Percentiles rank a stretch among this genome's conserved stretches.
phyloP scores from a whole-genome alignment of 164 flowering plant species.

The Taxillus chinensis region DNA sequence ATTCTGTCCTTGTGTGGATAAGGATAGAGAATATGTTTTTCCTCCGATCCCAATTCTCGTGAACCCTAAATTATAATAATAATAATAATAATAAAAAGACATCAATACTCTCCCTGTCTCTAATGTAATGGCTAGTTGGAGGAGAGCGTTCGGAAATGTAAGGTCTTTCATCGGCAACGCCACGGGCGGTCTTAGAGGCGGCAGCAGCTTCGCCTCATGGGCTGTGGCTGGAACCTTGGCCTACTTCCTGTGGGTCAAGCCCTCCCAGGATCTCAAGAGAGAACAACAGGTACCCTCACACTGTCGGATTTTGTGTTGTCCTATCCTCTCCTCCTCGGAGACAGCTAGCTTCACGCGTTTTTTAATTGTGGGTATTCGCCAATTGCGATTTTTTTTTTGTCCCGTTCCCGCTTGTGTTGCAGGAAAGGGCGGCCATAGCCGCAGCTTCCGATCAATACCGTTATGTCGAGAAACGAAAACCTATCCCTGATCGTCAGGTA shows the following conservation, averaged over 20 bases:
- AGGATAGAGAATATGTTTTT: no score
- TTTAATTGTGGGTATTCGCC: background rate
- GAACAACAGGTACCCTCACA: constrained; percentile 48
- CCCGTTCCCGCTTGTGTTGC: background rate
- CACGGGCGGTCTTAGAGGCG: constrained; percentile 77
- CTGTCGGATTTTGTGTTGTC: background rate
- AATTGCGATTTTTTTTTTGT: no score
- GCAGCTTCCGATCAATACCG: constrained; percentile 61
- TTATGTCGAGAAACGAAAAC: constrained; percentile 64
- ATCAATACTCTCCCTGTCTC: no score
- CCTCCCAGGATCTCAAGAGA: constrained; percentile 69
- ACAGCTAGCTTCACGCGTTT: background rate
- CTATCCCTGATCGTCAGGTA: constrained; percentile 84
- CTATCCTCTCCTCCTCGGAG: background rate
- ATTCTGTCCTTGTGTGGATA: no score
- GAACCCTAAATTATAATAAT: no score
- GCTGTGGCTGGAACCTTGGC: constrained; percentile 84
- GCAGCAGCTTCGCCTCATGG: constrained; percentile 82
- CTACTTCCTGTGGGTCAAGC: constrained; percentile 89
- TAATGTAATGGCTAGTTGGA: constrained; percentile 32
- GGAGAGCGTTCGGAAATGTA: constrained; percentile 50
- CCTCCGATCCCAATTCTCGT: no score
- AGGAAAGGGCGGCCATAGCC: constrained; percentile 69
- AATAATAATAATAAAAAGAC: no score
- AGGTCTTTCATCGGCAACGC: constrained; percentile 67